Base-by-base conservation (phyloP, 371 early-diverging fungal genomes). In the Conidiobolus incongruus region DNA sequence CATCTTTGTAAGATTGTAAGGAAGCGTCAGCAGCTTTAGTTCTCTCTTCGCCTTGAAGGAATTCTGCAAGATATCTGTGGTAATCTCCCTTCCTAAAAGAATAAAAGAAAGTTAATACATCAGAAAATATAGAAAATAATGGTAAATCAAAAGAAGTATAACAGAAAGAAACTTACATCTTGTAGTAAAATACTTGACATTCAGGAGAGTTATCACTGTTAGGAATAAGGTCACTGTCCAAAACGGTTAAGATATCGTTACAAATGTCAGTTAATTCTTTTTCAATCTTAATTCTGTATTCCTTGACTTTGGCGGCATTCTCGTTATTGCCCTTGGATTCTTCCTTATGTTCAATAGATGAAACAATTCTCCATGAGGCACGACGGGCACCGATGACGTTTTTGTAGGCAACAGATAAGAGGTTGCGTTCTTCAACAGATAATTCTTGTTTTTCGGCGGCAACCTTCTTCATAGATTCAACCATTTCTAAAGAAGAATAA, bases 21-120 rank as follows among this genome's bases (percentile, higher is more conserved):
- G 98, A 89, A 52, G 74, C 59, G 42, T 81, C 75, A 6, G 89
- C 80, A 43, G 91, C 75, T 7, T 77, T 76, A 65, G 83, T 77
- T 55, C 94, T 81, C 53, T 73, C 68, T 36, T 85, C 86, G 36
- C 78, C 85, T 33, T 71, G 61, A 51, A 83, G 70, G 61, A 98
- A 94, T 68, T 99, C 99, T 48, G 99, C 98, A 46, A 97, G 80
- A 65, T 99, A 99, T 56, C 99, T 85, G 74, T 88, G 87, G 72
- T 99, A 99, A 63, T 99, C 99, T 46, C 98, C 99, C 78, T 90
- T 97, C 79, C 78, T 77, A 49, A 48, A 46, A 45, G 23, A 13
- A 26, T 17, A 29, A 2, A 46, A 35, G 22, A 36, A 28, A 19
- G 26, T 33, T 23, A 49, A 31, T 6, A n/a, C n/a, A n/a, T n/a